Conservation (phyloP, 2,329 filamentous ascomycete species). For the Colletotrichum navitas region DNA sequence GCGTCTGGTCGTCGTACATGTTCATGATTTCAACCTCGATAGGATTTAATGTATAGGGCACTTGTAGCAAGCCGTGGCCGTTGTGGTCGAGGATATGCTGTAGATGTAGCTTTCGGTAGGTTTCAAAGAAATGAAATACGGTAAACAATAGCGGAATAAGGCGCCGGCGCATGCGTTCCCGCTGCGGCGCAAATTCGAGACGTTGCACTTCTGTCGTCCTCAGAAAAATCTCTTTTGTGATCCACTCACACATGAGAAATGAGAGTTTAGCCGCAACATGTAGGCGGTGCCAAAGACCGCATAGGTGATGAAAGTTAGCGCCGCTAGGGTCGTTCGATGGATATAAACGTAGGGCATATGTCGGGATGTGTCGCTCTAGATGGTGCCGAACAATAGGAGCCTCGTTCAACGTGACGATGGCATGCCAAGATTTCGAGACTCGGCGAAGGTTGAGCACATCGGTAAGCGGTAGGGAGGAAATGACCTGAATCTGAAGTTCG, state of each 20-base stretch:
- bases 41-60: constrained; percentile 72
- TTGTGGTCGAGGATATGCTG: constrained; percentile 66
- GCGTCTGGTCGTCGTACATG: constrained; percentile 74
- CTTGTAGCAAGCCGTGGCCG: constrained; percentile 63
- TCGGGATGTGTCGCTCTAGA: constrained; percentile 69
- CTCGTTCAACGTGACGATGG: constrained; percentile 71
- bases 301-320: constrained; percentile 71
- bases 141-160: constrained; percentile 74
- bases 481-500: constrained; percentile 73
- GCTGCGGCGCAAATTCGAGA: constrained; percentile 70
- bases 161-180: constrained; percentile 73
- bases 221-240: constrained; percentile 74
- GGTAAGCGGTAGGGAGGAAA: constrained; percentile 69
- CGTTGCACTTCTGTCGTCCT: constrained; percentile 67
- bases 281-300: constrained; percentile 74
- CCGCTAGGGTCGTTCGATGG: constrained; percentile 61
- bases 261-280: constrained; percentile 74
- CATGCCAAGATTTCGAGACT: constrained; percentile 70
- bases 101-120: constrained; percentile 70
- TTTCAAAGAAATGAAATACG: constrained; percentile 77
- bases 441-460: constrained; percentile 71
- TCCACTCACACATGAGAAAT: constrained; percentile 72
- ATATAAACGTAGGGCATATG: constrained; percentile 71
- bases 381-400: constrained; percentile 72
- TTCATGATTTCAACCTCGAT: constrained; percentile 72